phyloP scores from a whole-genome alignment of 345 rosid genomes.

The Schrenkiella parvula region DNA sequence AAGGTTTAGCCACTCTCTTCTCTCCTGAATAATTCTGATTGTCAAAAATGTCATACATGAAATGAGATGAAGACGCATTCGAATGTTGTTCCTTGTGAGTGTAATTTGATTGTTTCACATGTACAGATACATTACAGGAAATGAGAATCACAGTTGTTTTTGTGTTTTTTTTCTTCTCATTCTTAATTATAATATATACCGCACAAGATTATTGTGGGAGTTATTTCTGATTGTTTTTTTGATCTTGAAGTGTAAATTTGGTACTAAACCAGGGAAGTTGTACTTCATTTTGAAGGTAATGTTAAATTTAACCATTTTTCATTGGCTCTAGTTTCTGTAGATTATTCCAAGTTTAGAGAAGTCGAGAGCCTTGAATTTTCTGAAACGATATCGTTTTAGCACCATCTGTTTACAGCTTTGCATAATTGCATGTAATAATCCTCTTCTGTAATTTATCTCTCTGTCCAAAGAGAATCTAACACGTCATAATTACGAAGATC shows the following conservation, averaged over 20 bases:
- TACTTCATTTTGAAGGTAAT: too few species aligned
- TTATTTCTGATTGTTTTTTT: too few species aligned
- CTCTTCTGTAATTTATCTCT: neutral
- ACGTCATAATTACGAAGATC: neutral
- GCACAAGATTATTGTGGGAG: too few species aligned
- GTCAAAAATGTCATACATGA: neutral
- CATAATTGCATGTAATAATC: neutral
- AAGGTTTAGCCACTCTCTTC: slow-evolving; percentile 86
- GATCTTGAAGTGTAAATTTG: too few species aligned
- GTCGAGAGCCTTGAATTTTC: neutral
- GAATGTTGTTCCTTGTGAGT: neutral
- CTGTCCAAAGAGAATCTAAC: neutral
- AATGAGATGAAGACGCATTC: neutral
- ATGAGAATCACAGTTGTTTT: neutral
- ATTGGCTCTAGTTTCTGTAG: too few species aligned
- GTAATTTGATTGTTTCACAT: slow-evolving; percentile 14
- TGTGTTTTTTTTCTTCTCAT: neutral
- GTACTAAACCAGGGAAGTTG: too few species aligned
- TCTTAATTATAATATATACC: too few species aligned
- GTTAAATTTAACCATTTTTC: too few species aligned
- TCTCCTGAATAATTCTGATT: slow-evolving; percentile 46
- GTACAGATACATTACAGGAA: slow-evolving; percentile 13
- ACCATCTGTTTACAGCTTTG: neutral
- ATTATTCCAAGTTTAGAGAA: neutral
- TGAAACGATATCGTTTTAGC: neutral